Base-by-base conservation (phyloP, 2,329 filamentous ascomycete genomes). In the Fusarium miscanthi region DNA sequence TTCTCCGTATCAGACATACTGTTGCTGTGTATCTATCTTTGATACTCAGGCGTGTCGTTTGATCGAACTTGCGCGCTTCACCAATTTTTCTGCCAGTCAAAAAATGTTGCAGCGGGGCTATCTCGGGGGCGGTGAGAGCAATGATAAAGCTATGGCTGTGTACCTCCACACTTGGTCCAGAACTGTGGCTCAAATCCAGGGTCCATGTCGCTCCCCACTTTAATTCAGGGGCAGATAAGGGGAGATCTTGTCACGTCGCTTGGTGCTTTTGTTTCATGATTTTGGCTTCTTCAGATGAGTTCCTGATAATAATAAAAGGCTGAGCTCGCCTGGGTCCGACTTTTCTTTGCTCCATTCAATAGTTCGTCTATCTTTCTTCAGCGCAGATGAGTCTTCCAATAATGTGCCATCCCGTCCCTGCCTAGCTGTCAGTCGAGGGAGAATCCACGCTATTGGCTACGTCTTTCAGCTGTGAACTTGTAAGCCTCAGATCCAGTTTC, bases 1-100 rank as follows among this genome's bases (percentile, higher is more conserved):
- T 68, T 74, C 76, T 79, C 62, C 67, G 76, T 74, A 58, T 76
- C 78, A 35, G 85, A 86, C 86, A 90, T 89, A 54, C 43, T 82
- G 57, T 62, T 64, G 40, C 35, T 66, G 51, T 23, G 25, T 62
- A 51, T 52, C 30, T 49, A 27, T 56, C 38, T 35, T 43, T 49
- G 58, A 57, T 66, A 61, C 23, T 48, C 27, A 70, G 52, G 51
- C 41, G 45, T 69, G 62, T 66, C 46, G 63, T 64, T 65, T 40
- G 52, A 49, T 21, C 41, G 42, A 69, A 59, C 57, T 40, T 49
- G 62, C 63, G n/a, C 45, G 23, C 52, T 66, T 75, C 69, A 72
- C 72, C 62, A 76, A 77, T 63, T 71, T 77, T 77, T 77, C 76
- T 77, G 76, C 76, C 76, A 48, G 73, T 53, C 73, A 74, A 70